Conservation (phyloP, 2,329 filamentous ascomycete species). For the Aspergillus pseudoterreus region DNA sequence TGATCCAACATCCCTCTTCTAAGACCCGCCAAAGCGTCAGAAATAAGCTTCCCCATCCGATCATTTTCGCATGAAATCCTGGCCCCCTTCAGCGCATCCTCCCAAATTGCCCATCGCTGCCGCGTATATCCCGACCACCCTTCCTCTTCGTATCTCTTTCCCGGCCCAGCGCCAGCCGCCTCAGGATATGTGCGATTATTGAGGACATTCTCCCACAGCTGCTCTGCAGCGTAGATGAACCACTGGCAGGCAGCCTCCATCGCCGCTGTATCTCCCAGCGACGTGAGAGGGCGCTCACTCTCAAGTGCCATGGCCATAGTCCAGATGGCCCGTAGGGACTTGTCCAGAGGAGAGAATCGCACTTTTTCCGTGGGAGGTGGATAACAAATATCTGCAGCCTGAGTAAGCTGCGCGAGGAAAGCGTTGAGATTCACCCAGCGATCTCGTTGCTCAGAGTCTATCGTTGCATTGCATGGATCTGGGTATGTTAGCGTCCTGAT, state of each 20-base stretch:
- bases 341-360: neutral
- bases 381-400: constrained; percentile 10
- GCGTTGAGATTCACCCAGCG: constrained; percentile 3
- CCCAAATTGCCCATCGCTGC: neutral
- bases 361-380: neutral
- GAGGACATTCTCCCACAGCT: constrained; percentile 12
- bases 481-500: neutral
- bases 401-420: constrained; percentile 17
- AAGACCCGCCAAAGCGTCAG: constrained; percentile 9
- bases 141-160: neutral
- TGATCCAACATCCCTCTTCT: neutral
- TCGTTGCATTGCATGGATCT: neutral
- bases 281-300: neutral
- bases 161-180: neutral
- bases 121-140: neutral
- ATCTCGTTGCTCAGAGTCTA: constrained; percentile 38
- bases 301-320: neutral
- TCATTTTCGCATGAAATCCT: neutral
- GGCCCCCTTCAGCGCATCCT: neutral
- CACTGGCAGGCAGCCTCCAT: constrained; percentile 13
- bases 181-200: constrained; percentile 2
- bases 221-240: constrained; percentile 12
- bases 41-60: constrained; percentile 6
- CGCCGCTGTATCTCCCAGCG: constrained; percentile 5
- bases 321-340: neutral